phyloP scores from a whole-genome alignment of 331 rosid genomes.

The Prunus yedoensis region DNA sequence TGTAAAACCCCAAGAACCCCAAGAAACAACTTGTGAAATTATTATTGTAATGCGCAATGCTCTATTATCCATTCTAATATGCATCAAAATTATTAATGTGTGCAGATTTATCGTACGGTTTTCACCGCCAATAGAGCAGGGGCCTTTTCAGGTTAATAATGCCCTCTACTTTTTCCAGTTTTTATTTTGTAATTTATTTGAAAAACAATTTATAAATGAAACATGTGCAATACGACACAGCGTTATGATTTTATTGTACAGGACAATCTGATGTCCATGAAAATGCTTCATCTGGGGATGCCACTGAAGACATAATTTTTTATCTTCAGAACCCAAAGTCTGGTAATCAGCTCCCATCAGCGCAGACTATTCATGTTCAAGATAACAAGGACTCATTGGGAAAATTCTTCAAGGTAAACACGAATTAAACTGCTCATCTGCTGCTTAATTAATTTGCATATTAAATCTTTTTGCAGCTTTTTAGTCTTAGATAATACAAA shows the following conservation, averaged over 20 bases:
- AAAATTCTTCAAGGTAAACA: slow-evolving; percentile 78
- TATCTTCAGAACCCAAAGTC: slow-evolving; percentile 65
- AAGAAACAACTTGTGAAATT: not conserved
- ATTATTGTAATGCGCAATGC: not conserved
- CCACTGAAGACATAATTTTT: slow-evolving; percentile 80
- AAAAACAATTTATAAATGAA: too few species aligned
- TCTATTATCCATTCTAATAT: too few species aligned
- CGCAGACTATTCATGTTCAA: slow-evolving; percentile 42
- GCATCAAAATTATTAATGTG: too few species aligned
- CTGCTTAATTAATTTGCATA: too few species aligned
- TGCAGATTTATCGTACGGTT: slow-evolving; percentile 96
- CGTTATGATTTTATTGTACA: not conserved
- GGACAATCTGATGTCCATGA: slow-evolving; percentile 88
- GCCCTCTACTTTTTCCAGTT: not conserved
- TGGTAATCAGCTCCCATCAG: slow-evolving; percentile 16
- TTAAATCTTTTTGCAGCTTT: too few species aligned
- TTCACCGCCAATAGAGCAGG: slow-evolving; percentile 92
- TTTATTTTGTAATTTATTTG: not conserved
- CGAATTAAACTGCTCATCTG: not conserved
- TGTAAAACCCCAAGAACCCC: too few species aligned
- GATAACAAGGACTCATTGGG: slow-evolving; percentile 68
- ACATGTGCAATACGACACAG: too few species aligned
- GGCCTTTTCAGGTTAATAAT: slow-evolving; percentile 70
- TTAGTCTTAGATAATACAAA: too few species aligned
- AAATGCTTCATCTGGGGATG: slow-evolving; percentile 94